These are phyloP conservation scores for Dentipellis sp. DNA, from an alignment of 768 basidiomycete species.

Conservation along the genomic window DNA sequence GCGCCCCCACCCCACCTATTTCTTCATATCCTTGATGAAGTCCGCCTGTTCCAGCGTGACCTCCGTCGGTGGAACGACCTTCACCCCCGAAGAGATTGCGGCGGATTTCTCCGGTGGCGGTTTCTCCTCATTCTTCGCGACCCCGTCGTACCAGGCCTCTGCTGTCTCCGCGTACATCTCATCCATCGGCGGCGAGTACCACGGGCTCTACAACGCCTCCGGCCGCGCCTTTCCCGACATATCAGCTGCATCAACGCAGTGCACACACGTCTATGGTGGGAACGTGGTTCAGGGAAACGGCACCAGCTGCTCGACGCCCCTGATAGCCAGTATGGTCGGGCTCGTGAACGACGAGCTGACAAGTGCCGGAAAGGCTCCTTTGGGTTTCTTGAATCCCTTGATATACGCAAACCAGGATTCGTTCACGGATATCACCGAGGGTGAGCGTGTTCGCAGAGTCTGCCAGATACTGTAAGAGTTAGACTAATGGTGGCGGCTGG, in stretches of 20 bases:
- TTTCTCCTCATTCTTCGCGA: constrained; percentile 3
- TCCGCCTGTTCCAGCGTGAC: not conserved
- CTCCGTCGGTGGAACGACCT: constrained; percentile 1
- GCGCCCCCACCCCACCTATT: constrained; percentile 1
- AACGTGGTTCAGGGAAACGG: not conserved
- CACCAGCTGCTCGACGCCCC: constrained; percentile 5
- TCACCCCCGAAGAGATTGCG: constrained; percentile 10
- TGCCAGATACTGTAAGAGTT: no score
- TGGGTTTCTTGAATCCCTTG: constrained; percentile 5
- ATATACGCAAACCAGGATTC: constrained; percentile 11
- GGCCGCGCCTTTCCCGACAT: constrained; percentile 13
- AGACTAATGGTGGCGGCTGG: no score
- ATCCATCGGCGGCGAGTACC: constrained; percentile 1
- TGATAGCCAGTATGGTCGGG: constrained; percentile 13
- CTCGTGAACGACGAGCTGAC: constrained; percentile 15
- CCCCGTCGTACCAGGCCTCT: constrained; percentile 6
- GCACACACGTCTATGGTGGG: not conserved
- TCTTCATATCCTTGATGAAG: not conserved
- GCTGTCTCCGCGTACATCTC: constrained; percentile 5
- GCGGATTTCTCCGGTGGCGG: constrained; percentile 9
- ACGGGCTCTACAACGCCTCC: constrained; percentile 1
- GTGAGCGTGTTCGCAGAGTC: not conserved
- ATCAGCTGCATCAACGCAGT: constrained; percentile 4
- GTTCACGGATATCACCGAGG: not conserved
- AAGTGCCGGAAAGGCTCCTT: constrained; percentile 7